These are phyloP conservation scores for Termitomyces sp. DNA, from an alignment of 768 basidiomycete genomes.

Conservation along the genomic window DNA sequence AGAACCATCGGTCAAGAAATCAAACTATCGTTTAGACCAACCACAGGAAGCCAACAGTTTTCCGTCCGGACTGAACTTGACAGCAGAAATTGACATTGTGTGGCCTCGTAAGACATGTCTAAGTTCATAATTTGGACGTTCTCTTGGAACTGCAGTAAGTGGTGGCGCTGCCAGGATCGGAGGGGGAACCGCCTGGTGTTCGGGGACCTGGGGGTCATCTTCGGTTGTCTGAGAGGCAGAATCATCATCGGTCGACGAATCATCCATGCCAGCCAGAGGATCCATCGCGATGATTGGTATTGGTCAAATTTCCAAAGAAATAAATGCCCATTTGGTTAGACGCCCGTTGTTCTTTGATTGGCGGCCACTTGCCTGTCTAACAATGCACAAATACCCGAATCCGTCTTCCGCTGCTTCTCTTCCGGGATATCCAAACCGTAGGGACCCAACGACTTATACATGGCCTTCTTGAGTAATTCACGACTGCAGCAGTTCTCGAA, in stretches of 20 bases:
- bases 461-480: not conserved
- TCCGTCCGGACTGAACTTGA: conserved; percentile 91
- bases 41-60: conserved; percentile 82
- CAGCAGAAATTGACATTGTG: conserved; percentile 76
- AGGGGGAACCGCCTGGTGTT: conserved; percentile 37
- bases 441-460: not conserved
- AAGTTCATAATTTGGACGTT: conserved; percentile 65
- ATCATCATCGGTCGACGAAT: conserved; percentile 53
- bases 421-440: not conserved
- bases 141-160: conserved; percentile 27
- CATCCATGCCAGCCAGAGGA: conserved; percentile 41
- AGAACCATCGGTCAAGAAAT: conserved; percentile 9
- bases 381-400: conserved; percentile 8
- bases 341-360: conserved; percentile 13
- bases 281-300: conserved; percentile 27
- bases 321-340: conserved; percentile 12
- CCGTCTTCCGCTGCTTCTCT: not conserved
- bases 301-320: conserved; percentile 10
- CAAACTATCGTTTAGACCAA: conserved; percentile 33
- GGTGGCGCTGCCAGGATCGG: conserved; percentile 31
- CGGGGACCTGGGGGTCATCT: conserved; percentile 75
- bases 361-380: conserved; percentile 10
- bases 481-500: not conserved
- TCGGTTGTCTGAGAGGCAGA: conserved; percentile 81
- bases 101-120: conserved; percentile 71